phyloP scores from a whole-genome alignment of 2,329 filamentous ascomycete species.

The Ophiocordyceps camponoti-rufipedis region DNA sequence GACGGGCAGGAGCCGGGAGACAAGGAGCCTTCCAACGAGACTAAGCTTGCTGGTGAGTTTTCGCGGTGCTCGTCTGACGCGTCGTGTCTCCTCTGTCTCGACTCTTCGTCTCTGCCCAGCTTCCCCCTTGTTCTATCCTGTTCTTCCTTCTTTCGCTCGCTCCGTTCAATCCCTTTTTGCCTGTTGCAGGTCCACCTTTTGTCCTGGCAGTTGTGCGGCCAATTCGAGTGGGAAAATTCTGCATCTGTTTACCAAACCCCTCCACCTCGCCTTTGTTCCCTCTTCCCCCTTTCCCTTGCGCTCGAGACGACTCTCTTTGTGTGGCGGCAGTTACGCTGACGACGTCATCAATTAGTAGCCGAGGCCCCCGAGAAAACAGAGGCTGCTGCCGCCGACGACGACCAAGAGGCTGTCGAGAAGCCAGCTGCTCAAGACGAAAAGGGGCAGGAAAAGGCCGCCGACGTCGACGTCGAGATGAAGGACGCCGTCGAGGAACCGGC shows the following conservation, averaged over 20 bases:
- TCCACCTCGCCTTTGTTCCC: too few relatives aligned
- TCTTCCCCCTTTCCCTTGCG: too few relatives aligned
- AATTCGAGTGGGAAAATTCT: background rate
- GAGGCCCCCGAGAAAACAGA: constrained; percentile 11
- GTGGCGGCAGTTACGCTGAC: background rate
- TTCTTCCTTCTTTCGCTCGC: background rate
- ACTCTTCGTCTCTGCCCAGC: background rate
- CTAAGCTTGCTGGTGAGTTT: background rate
- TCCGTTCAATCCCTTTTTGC: background rate
- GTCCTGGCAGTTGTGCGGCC: background rate
- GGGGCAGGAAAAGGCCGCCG: constrained; percentile 12
- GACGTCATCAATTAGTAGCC: constrained; percentile 1
- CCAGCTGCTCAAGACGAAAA: constrained; percentile 7
- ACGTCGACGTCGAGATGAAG: constrained; percentile 4
- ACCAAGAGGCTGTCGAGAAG: constrained; percentile 24
- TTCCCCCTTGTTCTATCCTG: background rate
- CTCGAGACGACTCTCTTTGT: background rate
- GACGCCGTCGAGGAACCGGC: constrained; percentile 3
- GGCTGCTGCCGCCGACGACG: constrained; percentile 25
- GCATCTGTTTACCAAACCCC: background rate
- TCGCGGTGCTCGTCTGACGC: background rate
- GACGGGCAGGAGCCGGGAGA: background rate
- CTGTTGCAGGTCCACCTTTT: background rate
- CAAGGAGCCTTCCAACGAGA: constrained; percentile 8
- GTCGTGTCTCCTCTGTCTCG: background rate